These are phyloP conservation scores for Daldinia grandis DNA, from an alignment of 495 filamentous ascomycete species.

Conservation along the genomic window DNA sequence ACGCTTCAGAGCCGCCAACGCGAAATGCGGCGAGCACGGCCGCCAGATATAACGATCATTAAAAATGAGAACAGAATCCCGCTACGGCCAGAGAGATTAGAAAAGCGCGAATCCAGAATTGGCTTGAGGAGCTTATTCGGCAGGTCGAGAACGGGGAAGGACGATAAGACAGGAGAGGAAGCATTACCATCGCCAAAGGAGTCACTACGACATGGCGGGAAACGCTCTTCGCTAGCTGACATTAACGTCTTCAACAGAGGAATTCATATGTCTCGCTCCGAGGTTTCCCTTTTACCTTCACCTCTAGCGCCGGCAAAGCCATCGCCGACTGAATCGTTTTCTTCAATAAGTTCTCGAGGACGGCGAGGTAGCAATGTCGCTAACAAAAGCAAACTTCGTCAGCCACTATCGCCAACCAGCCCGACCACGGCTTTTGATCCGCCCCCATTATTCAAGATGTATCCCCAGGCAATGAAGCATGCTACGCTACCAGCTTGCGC, in stretches of 20 bases:
- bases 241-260: slow-evolving; percentile 54
- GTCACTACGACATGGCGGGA: slow-evolving; percentile 45
- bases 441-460: slow-evolving; percentile 90
- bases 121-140: slow-evolving; percentile 60
- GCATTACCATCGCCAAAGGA: slow-evolving; percentile 31
- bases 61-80: slow-evolving; percentile 35
- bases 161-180: slow-evolving; percentile 40
- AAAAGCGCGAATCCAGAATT: slow-evolving; percentile 57
- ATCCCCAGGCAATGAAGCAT: slow-evolving; percentile 77
- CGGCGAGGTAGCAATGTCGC: slow-evolving; percentile 21
- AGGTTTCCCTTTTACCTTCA: slow-evolving; percentile 47
- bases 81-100: slow-evolving; percentile 33
- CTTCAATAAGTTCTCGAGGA: slow-evolving; percentile 4
- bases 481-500: slow-evolving; percentile 61
- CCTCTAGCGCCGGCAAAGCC: slow-evolving; percentile 21
- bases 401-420: slow-evolving; percentile 17
- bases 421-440: slow-evolving; percentile 68
- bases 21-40: slow-evolving; percentile 37
- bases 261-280: slow-evolving; percentile 51
- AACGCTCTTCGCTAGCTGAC: slow-evolving; percentile 55
- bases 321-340: not conserved
- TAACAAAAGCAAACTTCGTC: slow-evolving; percentile 23
- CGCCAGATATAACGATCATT: slow-evolving; percentile 37
- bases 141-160: slow-evolving; percentile 45
- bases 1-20: slow-evolving; percentile 36